Evolutionary conservation across 1,284 basidiomycete genomes (phyloP).

Genomic region (Moesziomyces parantarcticus): DNA sequence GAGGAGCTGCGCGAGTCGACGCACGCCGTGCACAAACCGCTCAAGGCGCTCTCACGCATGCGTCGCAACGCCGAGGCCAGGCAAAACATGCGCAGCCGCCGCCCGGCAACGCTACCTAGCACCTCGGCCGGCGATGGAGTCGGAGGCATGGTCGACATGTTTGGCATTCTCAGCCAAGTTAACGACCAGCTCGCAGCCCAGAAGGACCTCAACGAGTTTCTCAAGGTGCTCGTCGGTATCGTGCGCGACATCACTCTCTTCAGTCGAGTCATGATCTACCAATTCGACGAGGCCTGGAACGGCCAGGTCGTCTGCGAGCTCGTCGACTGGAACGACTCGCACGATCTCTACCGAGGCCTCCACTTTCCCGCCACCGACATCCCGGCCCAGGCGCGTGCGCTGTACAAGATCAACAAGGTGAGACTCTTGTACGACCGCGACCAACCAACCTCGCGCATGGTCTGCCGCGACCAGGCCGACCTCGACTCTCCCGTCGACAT

Average conservation of each 20-base stretch:
- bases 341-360: slow-evolving; percentile 80
- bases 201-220: slow-evolving; percentile 77
- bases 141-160: slow-evolving; percentile 59
- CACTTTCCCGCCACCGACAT: slow-evolving; percentile 76
- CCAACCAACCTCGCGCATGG: slow-evolving; percentile 80
- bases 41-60: slow-evolving; percentile 77
- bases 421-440: slow-evolving; percentile 82
- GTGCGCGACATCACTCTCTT: slow-evolving; percentile 76
- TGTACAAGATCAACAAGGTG: slow-evolving; percentile 79
- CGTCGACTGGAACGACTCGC: slow-evolving; percentile 82
- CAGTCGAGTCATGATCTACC: slow-evolving; percentile 83
- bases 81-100: slow-evolving; percentile 25
- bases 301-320: slow-evolving; percentile 83
- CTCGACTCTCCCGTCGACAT: slow-evolving; percentile 82
- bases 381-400: slow-evolving; percentile 73
- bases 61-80: slow-evolving; percentile 42
- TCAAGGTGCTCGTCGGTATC: slow-evolving; percentile 82
- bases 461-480: slow-evolving; percentile 77
- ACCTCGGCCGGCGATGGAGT: slow-evolving; percentile 31
- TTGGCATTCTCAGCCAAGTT: slow-evolving; percentile 78
- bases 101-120: slow-evolving; percentile 29
- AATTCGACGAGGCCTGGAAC: slow-evolving; percentile 77
- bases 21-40: slow-evolving; percentile 77
- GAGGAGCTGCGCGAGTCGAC: slow-evolving; percentile 79
- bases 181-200: slow-evolving; percentile 84